Evolutionary conservation across 768 basidiomycete species (phyloP).

Genomic region (Xerocomellus chrysenteron): DNA sequence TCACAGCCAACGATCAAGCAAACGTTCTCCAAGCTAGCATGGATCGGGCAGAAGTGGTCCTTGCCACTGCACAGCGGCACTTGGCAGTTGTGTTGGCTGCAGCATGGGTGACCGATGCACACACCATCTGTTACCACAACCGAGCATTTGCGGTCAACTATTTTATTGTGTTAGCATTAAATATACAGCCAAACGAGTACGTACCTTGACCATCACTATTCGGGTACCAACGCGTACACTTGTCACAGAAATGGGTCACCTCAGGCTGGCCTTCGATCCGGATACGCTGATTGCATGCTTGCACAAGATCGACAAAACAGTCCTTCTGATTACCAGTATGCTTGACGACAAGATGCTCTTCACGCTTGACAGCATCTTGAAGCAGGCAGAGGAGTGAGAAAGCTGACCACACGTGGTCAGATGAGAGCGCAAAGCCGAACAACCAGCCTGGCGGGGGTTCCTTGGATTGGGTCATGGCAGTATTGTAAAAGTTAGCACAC

Average conservation of each 20-base stretch:
- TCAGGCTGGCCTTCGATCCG: not conserved
- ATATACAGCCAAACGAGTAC: too few relatives aligned
- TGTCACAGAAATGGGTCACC: constrained; percentile 1
- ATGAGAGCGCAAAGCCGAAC: not conserved
- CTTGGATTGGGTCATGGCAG: not conserved
- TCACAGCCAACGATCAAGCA: not conserved
- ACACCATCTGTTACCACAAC: not conserved
- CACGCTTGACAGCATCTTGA: not conserved
- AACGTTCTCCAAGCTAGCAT: rapidly evolving
- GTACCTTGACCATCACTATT: not conserved
- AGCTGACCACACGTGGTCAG: not conserved
- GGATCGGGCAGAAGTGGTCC: not conserved
- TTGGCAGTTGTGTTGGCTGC: not conserved
- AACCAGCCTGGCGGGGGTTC: not conserved
- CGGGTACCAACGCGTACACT: not conserved
- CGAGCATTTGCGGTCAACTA: not conserved
- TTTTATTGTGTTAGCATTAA: too few relatives aligned
- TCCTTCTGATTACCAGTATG: not conserved
- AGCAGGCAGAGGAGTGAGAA: constrained; percentile 2
- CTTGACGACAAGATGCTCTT: not conserved
- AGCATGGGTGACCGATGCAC: constrained; percentile 8
- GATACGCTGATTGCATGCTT: not conserved
- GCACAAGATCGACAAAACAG: not conserved
- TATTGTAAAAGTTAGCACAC: not conserved
- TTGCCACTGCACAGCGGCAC: not conserved